Conservation (phyloP, 352 stramenopile genomes). For the Globisporangium lucens region DNA sequence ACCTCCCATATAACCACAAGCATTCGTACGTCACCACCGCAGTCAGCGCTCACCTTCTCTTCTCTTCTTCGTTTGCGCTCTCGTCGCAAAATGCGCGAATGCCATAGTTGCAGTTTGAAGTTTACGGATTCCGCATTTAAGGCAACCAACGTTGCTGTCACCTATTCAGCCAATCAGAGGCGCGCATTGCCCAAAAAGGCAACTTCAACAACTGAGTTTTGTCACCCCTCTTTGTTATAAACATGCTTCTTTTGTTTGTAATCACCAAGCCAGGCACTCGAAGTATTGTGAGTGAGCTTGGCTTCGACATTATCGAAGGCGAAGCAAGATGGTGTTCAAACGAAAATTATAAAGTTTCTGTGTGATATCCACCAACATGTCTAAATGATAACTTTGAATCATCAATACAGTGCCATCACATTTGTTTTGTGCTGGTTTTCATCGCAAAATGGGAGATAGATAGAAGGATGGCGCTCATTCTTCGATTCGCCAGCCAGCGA, state of each 20-base stretch:
- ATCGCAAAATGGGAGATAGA: background rate
- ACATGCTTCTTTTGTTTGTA: background rate
- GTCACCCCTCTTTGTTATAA: no score
- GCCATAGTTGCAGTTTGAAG: background rate
- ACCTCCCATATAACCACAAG: background rate
- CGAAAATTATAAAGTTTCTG: background rate
- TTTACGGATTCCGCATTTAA: background rate
- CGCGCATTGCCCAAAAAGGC: background rate
- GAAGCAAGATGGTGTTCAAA: background rate
- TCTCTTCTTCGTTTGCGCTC: background rate
- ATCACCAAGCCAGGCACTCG: background rate
- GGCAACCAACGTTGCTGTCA: background rate
- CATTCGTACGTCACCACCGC: background rate
- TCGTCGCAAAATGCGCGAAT: background rate
- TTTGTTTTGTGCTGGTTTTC: no score
- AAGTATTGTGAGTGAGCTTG: background rate
- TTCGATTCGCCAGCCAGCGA: background rate
- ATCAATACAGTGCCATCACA: background rate
- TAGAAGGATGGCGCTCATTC: background rate
- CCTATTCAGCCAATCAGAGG: conserved; percentile 5
- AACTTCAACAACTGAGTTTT: background rate
- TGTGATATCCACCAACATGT: background rate
- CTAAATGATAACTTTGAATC: background rate
- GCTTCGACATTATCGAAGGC: background rate
- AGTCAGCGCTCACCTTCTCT: background rate